phyloP scores from a whole-genome alignment of 2,329 filamentous ascomycete species.

The Cercospora zeae-maydis region DNA sequence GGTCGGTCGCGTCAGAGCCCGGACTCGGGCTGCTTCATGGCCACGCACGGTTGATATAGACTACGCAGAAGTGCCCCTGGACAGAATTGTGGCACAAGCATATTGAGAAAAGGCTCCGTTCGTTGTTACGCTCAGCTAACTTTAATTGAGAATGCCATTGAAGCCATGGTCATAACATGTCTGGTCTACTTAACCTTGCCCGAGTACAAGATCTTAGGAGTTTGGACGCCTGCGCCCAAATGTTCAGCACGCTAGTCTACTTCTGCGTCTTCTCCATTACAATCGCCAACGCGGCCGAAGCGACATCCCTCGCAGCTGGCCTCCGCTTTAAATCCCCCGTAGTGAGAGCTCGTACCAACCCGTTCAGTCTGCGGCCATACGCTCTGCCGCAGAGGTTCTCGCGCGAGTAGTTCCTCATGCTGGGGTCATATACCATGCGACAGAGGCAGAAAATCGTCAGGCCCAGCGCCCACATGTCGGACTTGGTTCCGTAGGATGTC shows the following conservation, averaged over 20 bases:
- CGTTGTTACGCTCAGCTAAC: too few relatives aligned
- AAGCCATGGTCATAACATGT: too few relatives aligned
- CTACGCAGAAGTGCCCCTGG: not conserved
- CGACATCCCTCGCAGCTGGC: constrained; percentile 15
- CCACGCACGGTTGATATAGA: not conserved
- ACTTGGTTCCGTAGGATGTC: constrained; percentile 16
- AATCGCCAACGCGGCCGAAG: constrained; percentile 3
- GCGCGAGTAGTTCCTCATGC: not conserved
- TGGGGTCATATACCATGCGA: not conserved
- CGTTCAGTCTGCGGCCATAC: constrained; percentile 10
- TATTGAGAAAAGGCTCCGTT: not conserved
- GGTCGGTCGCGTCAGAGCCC: too few relatives aligned
- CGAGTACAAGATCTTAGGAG: not conserved
- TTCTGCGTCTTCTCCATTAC: not conserved
- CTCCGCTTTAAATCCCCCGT: not conserved
- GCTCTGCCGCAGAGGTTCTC: constrained; percentile 9
- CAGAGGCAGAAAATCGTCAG: constrained; percentile 15
- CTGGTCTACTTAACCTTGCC: too few relatives aligned
- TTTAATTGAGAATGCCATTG: too few relatives aligned
- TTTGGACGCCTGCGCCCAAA: not conserved
- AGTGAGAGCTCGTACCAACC: constrained; percentile 11
- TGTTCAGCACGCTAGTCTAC: not conserved
- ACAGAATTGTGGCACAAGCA: not conserved
- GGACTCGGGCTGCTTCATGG: too few relatives aligned
- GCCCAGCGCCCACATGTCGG: constrained; percentile 22